These are phyloP conservation scores for Trichomonascaceae sp. DNA, from an alignment of 1,139 yeast species.

Conservation along the genomic window DNA sequence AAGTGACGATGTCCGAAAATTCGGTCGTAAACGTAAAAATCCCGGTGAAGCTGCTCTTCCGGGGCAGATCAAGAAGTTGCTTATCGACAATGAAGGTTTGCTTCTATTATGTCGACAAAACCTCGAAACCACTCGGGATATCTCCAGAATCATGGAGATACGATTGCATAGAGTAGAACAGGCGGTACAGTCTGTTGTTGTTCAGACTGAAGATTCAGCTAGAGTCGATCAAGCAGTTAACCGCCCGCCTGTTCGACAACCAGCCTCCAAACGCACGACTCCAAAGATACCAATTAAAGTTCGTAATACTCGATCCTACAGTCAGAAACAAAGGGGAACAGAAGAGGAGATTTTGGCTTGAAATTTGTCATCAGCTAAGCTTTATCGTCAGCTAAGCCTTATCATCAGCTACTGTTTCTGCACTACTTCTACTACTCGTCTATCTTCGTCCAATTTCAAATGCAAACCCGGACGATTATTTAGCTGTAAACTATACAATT, in stretches of 20 bases:
- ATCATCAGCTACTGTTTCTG: background rate
- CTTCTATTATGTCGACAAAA: background rate
- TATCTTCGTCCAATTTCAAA: conserved; percentile 5
- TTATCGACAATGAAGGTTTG: background rate
- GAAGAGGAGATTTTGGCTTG: background rate
- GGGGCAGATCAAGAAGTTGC: conserved; percentile 1
- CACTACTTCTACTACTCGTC: background rate
- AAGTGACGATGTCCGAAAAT: background rate
- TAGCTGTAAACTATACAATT: conserved; percentile 53
- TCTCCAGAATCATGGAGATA: conserved; percentile 3
- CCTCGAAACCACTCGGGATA: conserved; percentile 1
- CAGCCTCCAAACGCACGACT: background rate
- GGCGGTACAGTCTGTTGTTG: background rate
- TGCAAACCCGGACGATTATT: conserved; percentile 5
- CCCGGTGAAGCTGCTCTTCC: background rate
- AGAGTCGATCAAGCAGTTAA: background rate
- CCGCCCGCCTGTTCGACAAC: background rate
- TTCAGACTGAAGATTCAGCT: background rate
- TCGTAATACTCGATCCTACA: background rate
- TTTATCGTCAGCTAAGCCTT: too few relatives aligned
- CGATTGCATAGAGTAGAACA: conserved; percentile 5
- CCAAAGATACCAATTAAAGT: background rate
- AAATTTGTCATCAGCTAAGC: too few relatives aligned
- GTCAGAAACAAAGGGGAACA: background rate
- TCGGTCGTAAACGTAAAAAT: background rate